Conservation (phyloP, 2,329 filamentous ascomycete species). For the Epichloe baconii region DNA sequence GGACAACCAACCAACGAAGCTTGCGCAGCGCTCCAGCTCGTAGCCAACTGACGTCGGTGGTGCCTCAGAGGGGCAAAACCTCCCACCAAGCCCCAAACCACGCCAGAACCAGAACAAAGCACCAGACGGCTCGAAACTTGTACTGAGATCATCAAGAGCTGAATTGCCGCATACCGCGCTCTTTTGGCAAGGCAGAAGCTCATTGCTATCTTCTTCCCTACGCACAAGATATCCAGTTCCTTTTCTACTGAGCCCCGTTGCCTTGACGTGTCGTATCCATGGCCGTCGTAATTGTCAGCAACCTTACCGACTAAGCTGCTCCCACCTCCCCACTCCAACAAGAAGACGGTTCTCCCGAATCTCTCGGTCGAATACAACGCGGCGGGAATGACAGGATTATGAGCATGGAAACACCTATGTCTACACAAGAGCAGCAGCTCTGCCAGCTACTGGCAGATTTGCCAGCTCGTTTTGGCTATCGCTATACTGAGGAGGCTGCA, state of each 20-base stretch:
- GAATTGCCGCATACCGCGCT: not conserved
- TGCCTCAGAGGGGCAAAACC: not conserved
- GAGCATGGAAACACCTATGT: constrained; percentile 41
- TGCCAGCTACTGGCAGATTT: constrained; percentile 70
- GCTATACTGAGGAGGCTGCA: constrained; percentile 60
- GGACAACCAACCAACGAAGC: constrained; percentile 1
- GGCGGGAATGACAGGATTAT: constrained; percentile 15
- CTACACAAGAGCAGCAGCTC: constrained; percentile 67
- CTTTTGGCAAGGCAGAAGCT: not conserved
- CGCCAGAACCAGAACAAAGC: not conserved
- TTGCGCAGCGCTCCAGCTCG: constrained; percentile 1
- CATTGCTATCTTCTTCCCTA: not conserved
- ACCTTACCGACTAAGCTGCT: constrained; percentile 7
- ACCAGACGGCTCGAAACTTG: not conserved
- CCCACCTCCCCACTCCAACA: not conserved
- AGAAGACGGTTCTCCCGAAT: not conserved
- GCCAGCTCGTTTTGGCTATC: constrained; percentile 59
- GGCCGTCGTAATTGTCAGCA: not conserved
- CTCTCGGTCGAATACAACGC: not conserved
- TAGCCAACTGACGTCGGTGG: constrained; percentile 3
- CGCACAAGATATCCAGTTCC: not conserved
- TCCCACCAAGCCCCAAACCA: not conserved
- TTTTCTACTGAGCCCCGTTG: not conserved
- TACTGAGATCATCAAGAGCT: not conserved
- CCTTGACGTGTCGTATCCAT: constrained; percentile 4